Conservation (phyloP, 2,329 filamentous ascomycete genomes). For the Bertia moriformis region DNA sequence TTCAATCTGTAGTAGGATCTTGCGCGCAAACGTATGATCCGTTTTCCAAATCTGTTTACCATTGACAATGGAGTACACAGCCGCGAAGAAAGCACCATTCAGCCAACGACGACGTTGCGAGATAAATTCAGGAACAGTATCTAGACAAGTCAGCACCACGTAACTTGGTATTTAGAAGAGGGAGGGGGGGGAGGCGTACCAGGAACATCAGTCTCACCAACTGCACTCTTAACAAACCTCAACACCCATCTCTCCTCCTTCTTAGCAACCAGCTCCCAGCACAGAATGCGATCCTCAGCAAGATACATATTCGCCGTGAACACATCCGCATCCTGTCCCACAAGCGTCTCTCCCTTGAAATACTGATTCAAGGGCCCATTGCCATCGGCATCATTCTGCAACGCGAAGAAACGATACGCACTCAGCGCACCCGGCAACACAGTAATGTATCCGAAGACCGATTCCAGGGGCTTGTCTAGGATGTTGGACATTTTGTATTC, state of each 20-base stretch:
- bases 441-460: conserved; percentile 9
- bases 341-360: conserved; percentile 59
- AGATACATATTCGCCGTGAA: conserved; percentile 29
- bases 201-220: conserved; percentile 60
- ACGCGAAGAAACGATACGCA: conserved; percentile 55
- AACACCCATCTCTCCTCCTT: conserved; percentile 56
- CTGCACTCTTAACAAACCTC: conserved; percentile 57
- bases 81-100: conserved; percentile 62
- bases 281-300: conserved; percentile 43
- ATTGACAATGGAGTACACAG: conserved; percentile 57
- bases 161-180: not conserved
- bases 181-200: conserved; percentile 9
- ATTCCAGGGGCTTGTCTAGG: conserved; percentile 11
- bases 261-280: conserved; percentile 58
- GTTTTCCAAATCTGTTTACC: conserved; percentile 57
- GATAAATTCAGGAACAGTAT: conserved; percentile 56
- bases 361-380: conserved; percentile 60
- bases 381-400: conserved; percentile 56
- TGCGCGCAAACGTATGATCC: conserved; percentile 50
- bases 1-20: conserved; percentile 54
- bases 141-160: conserved; percentile 15
- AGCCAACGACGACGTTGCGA: conserved; percentile 59
- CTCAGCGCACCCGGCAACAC: conserved; percentile 46
- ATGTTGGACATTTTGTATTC: conserved; percentile 11
- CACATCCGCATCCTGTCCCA: conserved; percentile 40